Evolutionary conservation across 371 early-diverging fungal genomes (phyloP), one percentile per base, ranked within the genome.

Genomic region (Mortierella sp.): DNA sequence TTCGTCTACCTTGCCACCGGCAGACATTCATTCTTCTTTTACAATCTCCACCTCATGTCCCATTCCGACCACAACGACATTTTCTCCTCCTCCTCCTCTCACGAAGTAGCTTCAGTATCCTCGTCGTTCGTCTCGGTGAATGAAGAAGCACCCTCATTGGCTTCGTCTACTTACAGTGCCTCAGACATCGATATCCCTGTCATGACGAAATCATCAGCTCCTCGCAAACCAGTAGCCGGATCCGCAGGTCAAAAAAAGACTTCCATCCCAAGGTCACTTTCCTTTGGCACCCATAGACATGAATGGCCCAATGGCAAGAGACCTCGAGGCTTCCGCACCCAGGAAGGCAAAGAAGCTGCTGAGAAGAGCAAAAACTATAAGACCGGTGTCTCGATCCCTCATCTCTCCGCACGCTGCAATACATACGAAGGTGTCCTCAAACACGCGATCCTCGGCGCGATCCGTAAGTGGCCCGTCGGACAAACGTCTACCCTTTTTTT

Each of bases 291-390:
- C 7, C 65, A 71, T 39, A 58, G 53, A 28, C 57, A 64, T 26
- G 64, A 64, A 27, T 72, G 72, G 72, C 72, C 72, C 44, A 68
- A 75, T 30, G 75, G 75, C 51, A 75, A 75, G 32, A 59, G 75
- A 37, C 64, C 75, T 23, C 63, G 64, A 41, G 69, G 68, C 28
- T 75, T 50, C 50, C 68, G 68, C 6, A 75, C 75, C 9, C 32
- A 57, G 39, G 75, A 75, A 44, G 75, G 75, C 8, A 67, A 64
- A 34, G 75, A 75, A 15, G 64, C 68, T 19, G 75, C 75, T 17
- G 64, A 68, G 55, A 62, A 67, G 56, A 49, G 51, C 50, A 68
- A 75, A 28, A 63, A 68, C 58, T 64, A 59, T 57, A 75, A 75
- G 60, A 49, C 59, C 0, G 69, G 75, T 0, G 64, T 64, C 17